Evolutionary conservation across 306 rosid species (phyloP).

Genomic region (Dryas octopetala): DNA sequence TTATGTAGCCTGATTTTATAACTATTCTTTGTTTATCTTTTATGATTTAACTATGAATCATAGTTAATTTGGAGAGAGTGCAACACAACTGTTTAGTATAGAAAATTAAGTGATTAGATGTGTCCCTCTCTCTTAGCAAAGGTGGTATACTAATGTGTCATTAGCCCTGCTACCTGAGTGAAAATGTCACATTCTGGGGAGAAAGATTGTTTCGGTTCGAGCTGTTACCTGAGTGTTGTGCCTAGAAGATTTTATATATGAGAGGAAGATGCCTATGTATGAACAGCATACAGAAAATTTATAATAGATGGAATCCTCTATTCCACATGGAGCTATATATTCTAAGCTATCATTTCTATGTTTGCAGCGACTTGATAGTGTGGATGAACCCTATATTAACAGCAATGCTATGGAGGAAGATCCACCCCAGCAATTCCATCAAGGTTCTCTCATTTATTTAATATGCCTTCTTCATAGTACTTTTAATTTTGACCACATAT

Average conservation of each 20-base stretch:
- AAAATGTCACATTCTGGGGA: neutral
- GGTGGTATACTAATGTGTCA: neutral
- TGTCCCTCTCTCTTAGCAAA: neutral
- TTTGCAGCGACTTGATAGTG: slow-evolving; percentile 71
- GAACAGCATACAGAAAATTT: neutral
- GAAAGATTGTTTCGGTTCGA: neutral
- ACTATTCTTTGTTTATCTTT: neutral
- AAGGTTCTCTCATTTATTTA: slow-evolving; percentile 51
- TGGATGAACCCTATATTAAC: slow-evolving; percentile 48
- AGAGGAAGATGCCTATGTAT: neutral
- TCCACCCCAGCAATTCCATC: slow-evolving; percentile 51
- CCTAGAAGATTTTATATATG: neutral
- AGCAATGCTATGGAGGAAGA: slow-evolving; percentile 40
- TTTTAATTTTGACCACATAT: slow-evolving; percentile 1
- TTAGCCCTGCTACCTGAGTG: neutral
- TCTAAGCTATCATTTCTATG: slow-evolving; percentile 8
- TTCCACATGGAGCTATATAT: slow-evolving; percentile 11
- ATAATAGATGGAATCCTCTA: slow-evolving; percentile 4
- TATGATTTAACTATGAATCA: neutral
- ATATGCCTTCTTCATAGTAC: slow-evolving; percentile 5
- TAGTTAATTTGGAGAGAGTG: neutral
- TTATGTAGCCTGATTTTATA: neutral
- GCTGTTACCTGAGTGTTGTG: neutral
- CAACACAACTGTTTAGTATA: neutral
- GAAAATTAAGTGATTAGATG: neutral